Evolutionary conservation across 2,329 filamentous ascomycete genomes (phyloP).

Genomic region (Venturia nashicola): DNA sequence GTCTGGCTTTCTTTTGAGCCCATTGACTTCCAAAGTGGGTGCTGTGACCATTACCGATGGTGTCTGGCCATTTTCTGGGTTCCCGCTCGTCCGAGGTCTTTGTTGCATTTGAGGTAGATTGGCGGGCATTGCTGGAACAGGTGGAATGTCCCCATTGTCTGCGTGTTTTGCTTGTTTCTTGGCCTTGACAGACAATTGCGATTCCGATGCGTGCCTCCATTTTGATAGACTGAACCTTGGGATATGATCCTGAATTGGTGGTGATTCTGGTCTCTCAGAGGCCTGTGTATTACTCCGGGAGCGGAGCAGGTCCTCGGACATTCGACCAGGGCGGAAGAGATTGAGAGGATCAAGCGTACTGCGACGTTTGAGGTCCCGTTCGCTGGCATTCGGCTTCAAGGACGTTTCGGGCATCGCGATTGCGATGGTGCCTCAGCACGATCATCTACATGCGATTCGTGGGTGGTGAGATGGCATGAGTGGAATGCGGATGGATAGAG

Average conservation of each 20-base stretch:
- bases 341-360: constrained; percentile 29
- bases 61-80: constrained; percentile 19
- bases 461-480: constrained; percentile 10
- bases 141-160: constrained; percentile 31
- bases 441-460: constrained; percentile 21
- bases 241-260: constrained; percentile 25
- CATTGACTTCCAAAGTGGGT: constrained; percentile 49
- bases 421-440: constrained; percentile 14
- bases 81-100: constrained; percentile 15
- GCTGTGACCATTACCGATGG: constrained; percentile 82
- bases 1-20: not conserved
- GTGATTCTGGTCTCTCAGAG: constrained; percentile 22
- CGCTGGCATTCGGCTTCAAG: constrained; percentile 20
- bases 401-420: constrained; percentile 28
- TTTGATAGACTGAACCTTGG: constrained; percentile 55
- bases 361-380: constrained; percentile 30
- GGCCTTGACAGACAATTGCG: constrained; percentile 66
- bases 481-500: constrained; percentile 21
- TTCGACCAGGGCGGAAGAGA: constrained; percentile 18
- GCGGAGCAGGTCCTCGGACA: constrained; percentile 22
- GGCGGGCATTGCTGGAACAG: constrained; percentile 29
- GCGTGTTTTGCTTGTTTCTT: constrained; percentile 52
- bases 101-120: constrained; percentile 17
- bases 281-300: constrained; percentile 15
- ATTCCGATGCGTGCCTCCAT: constrained; percentile 87